Evolutionary conservation across 2,329 filamentous ascomycete genomes (phyloP).

Genomic region (Ophiostoma tasmaniense): DNA sequence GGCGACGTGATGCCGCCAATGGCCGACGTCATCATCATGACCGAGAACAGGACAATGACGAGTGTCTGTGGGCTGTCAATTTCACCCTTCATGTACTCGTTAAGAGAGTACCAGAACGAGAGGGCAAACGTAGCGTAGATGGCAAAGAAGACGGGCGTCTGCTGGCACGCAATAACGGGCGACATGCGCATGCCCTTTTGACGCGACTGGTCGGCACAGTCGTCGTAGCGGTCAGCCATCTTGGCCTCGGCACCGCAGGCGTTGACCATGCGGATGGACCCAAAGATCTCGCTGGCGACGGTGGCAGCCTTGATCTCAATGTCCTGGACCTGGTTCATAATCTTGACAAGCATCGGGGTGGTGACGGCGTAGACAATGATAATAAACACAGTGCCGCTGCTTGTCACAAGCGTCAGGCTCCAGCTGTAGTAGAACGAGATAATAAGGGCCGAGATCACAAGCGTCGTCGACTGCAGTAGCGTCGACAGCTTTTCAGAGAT

Average conservation of each 20-base stretch:
- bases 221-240: slow-evolving; percentile 43
- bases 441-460: slow-evolving; percentile 43
- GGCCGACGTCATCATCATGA: slow-evolving; percentile 50
- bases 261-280: slow-evolving; percentile 50
- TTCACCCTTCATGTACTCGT: slow-evolving; percentile 39
- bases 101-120: slow-evolving; percentile 54
- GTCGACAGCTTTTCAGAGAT: slow-evolving; percentile 54
- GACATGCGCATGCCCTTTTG: slow-evolving; percentile 25
- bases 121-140: slow-evolving; percentile 41
- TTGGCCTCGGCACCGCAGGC: slow-evolving; percentile 53
- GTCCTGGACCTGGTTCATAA: slow-evolving; percentile 34
- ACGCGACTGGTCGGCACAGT: slow-evolving; percentile 46
- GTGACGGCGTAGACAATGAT: slow-evolving; percentile 38
- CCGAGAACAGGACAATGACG: slow-evolving; percentile 45
- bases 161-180: slow-evolving; percentile 25
- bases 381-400: slow-evolving; percentile 48
- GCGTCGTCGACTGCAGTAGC: slow-evolving; percentile 47
- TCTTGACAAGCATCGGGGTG: slow-evolving; percentile 48
- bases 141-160: slow-evolving; percentile 27
- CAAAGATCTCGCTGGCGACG: slow-evolving; percentile 51
- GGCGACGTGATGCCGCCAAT: slow-evolving; percentile 49
- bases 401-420: slow-evolving; percentile 50
- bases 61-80: slow-evolving; percentile 45
- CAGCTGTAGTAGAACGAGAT: slow-evolving; percentile 51
- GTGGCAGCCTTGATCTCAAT: slow-evolving; percentile 50